Evolutionary conservation across 495 filamentous ascomycete species (phyloP).

Genomic region (Penicillium coffeae): DNA sequence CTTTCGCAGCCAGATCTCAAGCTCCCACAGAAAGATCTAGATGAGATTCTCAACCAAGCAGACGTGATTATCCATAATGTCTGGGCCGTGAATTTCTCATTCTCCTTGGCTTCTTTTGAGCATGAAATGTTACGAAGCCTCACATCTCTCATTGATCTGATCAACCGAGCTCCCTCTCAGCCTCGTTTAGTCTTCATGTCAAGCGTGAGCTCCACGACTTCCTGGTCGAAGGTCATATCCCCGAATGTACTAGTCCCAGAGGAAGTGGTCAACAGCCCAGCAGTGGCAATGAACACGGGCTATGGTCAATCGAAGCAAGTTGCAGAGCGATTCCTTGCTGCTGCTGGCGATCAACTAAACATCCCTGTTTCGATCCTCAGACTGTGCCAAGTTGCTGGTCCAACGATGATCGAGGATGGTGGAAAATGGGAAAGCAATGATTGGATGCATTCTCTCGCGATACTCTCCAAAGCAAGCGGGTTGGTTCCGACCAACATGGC

Average conservation of each 20-base stretch:
- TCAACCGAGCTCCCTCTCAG: constrained; percentile 31
- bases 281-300: constrained; percentile 31
- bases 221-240: constrained; percentile 25
- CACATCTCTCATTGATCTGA: constrained; percentile 45
- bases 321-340: constrained; percentile 45
- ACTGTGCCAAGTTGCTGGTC: constrained; percentile 53
- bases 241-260: constrained; percentile 39
- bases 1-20: constrained; percentile 42
- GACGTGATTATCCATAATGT: constrained; percentile 55
- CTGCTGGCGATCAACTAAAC: constrained; percentile 31
- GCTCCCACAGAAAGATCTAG: constrained; percentile 29
- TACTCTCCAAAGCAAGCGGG: constrained; percentile 18
- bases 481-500: constrained; percentile 14
- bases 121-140: constrained; percentile 47
- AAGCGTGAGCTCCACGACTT: constrained; percentile 34
- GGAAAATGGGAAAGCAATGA: constrained; percentile 27
- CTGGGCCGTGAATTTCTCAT: constrained; percentile 60
- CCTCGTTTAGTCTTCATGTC: constrained; percentile 52
- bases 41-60: constrained; percentile 30
- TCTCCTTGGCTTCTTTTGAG: constrained; percentile 47
- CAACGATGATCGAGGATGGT: constrained; percentile 14
- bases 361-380: constrained; percentile 45
- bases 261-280: constrained; percentile 35
- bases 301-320: constrained; percentile 37
- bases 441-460: constrained; percentile 22